phyloP scores from a whole-genome alignment of 495 filamentous ascomycete species.

The Penicillium ochrochloron region DNA sequence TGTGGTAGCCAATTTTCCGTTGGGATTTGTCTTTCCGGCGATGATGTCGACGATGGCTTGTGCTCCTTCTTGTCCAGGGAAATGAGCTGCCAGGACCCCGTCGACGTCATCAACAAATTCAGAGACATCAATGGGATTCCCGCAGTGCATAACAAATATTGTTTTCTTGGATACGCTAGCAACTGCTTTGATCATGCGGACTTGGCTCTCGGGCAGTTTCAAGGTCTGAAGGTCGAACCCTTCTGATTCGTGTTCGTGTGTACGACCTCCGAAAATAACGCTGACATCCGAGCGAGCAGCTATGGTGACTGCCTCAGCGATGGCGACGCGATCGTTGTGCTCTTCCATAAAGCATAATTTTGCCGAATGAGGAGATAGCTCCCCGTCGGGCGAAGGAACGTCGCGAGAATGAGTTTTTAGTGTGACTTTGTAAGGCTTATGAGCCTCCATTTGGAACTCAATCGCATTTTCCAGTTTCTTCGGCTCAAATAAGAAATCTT shows the following conservation, averaged over 20 bases:
- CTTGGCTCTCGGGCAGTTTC: not conserved
- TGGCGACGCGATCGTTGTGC: not conserved
- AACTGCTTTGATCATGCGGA: not conserved
- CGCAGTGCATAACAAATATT: not conserved
- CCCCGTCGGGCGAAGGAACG: not conserved
- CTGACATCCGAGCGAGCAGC: not conserved
- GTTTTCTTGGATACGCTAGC: not conserved
- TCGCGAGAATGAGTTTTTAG: not conserved
- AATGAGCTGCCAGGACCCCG: not conserved
- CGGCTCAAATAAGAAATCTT: not conserved
- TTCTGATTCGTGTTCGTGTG: not conserved
- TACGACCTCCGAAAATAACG: not conserved
- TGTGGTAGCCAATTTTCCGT: not conserved
- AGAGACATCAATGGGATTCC: not conserved
- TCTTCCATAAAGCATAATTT: not conserved
- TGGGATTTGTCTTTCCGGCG: not conserved
- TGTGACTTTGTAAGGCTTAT: not conserved
- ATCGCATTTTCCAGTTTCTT: not conserved
- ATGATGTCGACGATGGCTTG: not conserved
- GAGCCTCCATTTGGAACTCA: not conserved
- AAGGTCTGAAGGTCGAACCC: not conserved
- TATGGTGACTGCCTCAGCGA: not conserved
- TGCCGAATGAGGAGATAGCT: not conserved
- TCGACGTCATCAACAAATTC: not conserved
- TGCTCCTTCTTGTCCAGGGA: not conserved